Evolutionary conservation across 1,139 yeast genomes (phyloP).

Genomic region (Zygoascus hellenicus): DNA sequence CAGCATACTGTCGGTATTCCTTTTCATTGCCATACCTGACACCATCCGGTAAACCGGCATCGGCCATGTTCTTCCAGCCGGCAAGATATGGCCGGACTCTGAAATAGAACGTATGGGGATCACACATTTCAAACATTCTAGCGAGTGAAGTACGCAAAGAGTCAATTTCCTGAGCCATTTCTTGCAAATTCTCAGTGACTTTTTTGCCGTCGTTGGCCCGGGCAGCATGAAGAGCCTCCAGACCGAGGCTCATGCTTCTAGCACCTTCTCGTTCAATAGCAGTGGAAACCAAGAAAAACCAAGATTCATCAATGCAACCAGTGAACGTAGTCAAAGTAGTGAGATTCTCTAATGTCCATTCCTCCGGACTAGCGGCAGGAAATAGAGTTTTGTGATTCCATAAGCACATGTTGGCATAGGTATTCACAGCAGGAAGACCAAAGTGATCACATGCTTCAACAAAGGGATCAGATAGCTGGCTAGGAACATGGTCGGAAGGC

Average conservation of each 20-base stretch:
- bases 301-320: conserved; percentile 84
- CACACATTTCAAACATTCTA: conserved; percentile 91
- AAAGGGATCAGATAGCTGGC: conserved; percentile 65
- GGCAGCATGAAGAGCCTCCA: conserved; percentile 56
- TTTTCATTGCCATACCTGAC: conserved; percentile 66
- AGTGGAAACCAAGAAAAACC: conserved; percentile 89
- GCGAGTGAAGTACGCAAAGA: conserved; percentile 65
- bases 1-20: conserved; percentile 58
- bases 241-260: conserved; percentile 51
- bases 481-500: conserved; percentile 64
- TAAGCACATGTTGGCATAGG: conserved; percentile 79
- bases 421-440: conserved; percentile 78
- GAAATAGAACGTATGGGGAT: conserved; percentile 84
- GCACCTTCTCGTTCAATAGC: conserved; percentile 83
- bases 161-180: conserved; percentile 71
- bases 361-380: conserved; percentile 39
- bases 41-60: conserved; percentile 77
- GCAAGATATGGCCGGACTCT: conserved; percentile 85
- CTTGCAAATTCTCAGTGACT: conserved; percentile 48
- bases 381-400: conserved; percentile 77
- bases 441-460: conserved; percentile 50
- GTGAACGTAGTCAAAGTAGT: conserved; percentile 83
- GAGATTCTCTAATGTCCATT: conserved; percentile 54
- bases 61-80: conserved; percentile 92
- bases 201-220: conserved; percentile 38